phyloP scores from a whole-genome alignment of 257 asterid species.

The Nyctanthes arbortristis region DNA sequence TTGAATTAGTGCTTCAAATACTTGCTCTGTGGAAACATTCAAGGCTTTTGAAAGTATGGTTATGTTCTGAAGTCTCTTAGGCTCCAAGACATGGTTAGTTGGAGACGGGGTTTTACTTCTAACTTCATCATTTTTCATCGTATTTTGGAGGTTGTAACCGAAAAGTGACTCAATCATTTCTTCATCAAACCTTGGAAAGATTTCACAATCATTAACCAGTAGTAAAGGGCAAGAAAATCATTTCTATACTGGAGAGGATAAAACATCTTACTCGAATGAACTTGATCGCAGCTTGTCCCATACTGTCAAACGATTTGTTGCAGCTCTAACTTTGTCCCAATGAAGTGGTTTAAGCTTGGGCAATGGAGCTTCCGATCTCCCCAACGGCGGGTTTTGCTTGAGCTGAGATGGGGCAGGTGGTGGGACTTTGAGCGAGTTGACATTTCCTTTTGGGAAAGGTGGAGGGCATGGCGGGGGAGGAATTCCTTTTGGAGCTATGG shows the following conservation, averaged over 20 bases:
- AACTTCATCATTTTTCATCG: constrained; percentile 57
- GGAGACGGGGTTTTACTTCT: constrained; percentile 88
- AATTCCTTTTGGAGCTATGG: constrained; percentile 30
- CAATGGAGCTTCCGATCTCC: constrained; percentile 73
- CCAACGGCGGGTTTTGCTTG: constrained; percentile 44
- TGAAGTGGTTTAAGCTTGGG: constrained; percentile 90
- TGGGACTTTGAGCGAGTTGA: constrained; percentile 37
- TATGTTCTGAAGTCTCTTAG: constrained; percentile 89
- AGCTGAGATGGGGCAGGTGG: constrained; percentile 67
- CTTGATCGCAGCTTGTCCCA: constrained; percentile 96
- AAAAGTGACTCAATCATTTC: constrained; percentile 92
- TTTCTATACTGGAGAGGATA: neutral
- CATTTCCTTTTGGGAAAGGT: constrained; percentile 36
- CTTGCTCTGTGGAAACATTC: constrained; percentile 73
- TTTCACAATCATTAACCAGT: constrained; percentile 18
- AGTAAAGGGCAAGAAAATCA: constrained; percentile 2
- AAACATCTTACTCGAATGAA: constrained; percentile 79
- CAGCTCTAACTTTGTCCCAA: constrained; percentile 98
- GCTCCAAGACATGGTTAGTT: constrained; percentile 86
- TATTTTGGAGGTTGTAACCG: constrained; percentile 76
- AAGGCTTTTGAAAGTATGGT: constrained; percentile 89
- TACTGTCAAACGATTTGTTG: constrained; percentile 80
- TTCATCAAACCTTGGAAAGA: constrained; percentile 75
- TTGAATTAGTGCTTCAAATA: constrained; percentile 67
- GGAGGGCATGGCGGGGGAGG: constrained; percentile 71